Base-by-base conservation (phyloP, 768 basidiomycete species). In the Leccinum boreale region DNA sequence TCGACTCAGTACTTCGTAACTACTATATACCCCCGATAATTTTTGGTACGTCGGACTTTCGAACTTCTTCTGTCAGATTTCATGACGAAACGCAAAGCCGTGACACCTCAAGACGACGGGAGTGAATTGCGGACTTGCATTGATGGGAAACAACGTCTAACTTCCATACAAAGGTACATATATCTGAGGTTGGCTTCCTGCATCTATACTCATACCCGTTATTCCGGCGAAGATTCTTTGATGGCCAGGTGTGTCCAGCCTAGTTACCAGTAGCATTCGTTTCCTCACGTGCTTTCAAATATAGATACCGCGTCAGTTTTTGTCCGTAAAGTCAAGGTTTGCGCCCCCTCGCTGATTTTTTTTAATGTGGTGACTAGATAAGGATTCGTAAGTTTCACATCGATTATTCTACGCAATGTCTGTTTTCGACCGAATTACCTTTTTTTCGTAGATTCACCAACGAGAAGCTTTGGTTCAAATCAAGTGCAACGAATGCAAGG, bases 71-170 rank as follows among this genome's bases (percentile, higher is more conserved):
- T 35, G 24, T 39, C 58, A 51, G 15, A n/a, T 54, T 39, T 64
- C n/a, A 31, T 12, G 29, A 46, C 39, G 26, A 33, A 29, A 17
- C 29, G 3, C 48, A 56, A 12, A 84, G 81, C 78, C 35, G 77
- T 79, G 5, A 72, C 68, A 0, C 52, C 58, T 3, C 64, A 69
- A 17, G 70, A 75, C 3, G 77, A 83, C 33, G 80, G 78, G 4
- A 68, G 66, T 7, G 81, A 82, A 59, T 63, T 65, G 19, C 77
- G 81, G 21, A 76, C 77, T 0, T 88, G 86, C 58, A 86, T 87
- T 14, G 88, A 89, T 60, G 87, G 87, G n/a, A 89, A 89, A 65
- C 87, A 89, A 61, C 77, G 87, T 31, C 66, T 89, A 58, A 87
- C 87, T 0, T 87, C 87, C 0, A 81, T 89, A 26, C 76, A 78